Evolutionary conservation across 441 rosid genomes (phyloP).

Genomic region (Oxalis stricta): DNA sequence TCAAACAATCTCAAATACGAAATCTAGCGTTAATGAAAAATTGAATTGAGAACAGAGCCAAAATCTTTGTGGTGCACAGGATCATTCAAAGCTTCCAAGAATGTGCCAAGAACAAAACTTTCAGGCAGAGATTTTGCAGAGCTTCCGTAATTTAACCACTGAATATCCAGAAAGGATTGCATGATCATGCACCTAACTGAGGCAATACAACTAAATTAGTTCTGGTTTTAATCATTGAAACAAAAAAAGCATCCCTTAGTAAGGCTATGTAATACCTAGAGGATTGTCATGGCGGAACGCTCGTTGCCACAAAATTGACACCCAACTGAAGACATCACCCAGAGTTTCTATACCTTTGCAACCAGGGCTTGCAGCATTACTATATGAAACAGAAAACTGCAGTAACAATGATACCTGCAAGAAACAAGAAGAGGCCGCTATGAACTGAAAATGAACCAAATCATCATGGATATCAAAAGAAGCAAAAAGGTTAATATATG

Average conservation of each 20-base stretch:
- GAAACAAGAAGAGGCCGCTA: constrained; percentile 7
- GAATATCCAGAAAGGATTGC: constrained; percentile 75
- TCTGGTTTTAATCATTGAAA: neutral
- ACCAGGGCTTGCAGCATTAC: constrained; percentile 29
- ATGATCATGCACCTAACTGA: constrained; percentile 87
- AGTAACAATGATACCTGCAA: constrained; percentile 65
- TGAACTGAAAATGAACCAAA: constrained; percentile 1
- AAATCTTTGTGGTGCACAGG: constrained; percentile 84
- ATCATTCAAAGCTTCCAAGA: constrained; percentile 79
- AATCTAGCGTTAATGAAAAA: constrained; percentile 2
- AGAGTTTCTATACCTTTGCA: constrained; percentile 16
- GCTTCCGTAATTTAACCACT: constrained; percentile 49
- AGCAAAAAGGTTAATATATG: neutral
- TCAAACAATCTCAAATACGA: constrained; percentile 1
- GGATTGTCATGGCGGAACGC: constrained; percentile 94
- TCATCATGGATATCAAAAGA: neutral
- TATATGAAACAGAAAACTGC: constrained; percentile 38
- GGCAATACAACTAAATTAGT: constrained; percentile 2
- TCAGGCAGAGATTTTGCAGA: constrained; percentile 51
- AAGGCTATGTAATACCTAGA: constrained; percentile 32
- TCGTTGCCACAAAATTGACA: constrained; percentile 73
- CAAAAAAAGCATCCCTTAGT: neutral
- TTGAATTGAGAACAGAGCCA: constrained; percentile 40
- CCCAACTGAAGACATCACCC: constrained; percentile 53
- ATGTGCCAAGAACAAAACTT: constrained; percentile 69